phyloP scores from a whole-genome alignment of 257 asterid genomes.

The Nemophila menziesii region DNA sequence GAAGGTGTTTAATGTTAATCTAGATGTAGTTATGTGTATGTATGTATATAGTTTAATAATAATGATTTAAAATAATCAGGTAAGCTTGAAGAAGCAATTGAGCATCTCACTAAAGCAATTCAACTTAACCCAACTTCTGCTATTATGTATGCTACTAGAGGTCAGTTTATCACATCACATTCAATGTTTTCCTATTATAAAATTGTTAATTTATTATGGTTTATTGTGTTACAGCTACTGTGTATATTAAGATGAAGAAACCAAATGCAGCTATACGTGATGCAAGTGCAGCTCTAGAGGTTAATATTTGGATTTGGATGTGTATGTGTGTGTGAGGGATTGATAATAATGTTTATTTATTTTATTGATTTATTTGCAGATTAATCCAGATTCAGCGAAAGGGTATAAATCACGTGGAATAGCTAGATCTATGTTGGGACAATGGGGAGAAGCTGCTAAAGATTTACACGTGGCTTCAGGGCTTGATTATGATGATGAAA shows the following conservation, averaged over 20 bases:
- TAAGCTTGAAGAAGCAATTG: conserved; percentile 71
- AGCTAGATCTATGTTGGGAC: conserved; percentile 84
- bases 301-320: too few species aligned
- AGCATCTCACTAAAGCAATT: conserved; percentile 72
- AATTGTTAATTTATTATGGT: conserved; percentile 6
- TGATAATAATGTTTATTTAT: neutral
- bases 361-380: too few species aligned
- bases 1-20: conserved; percentile 38
- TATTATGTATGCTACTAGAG: conserved; percentile 87
- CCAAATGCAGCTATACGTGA: conserved; percentile 97
- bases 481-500: conserved; percentile 92
- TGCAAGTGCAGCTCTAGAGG: conserved; percentile 95
- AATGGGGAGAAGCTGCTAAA: conserved; percentile 85
- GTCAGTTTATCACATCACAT: conserved; percentile 15
- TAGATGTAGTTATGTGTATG: neutral
- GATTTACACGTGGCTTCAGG: conserved; percentile 93
- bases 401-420: conserved; percentile 97
- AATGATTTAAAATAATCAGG: conserved; percentile 34
- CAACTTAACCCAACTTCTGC: conserved; percentile 86
- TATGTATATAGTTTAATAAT: conserved; percentile 1
- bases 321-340: neutral
- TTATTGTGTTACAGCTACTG: conserved; percentile 47
- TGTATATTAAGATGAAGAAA: conserved; percentile 83
- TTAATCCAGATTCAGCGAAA: conserved; percentile 97
- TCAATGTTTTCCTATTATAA: neutral